Percentiles rank a stretch among this genome's conserved stretches.
Conservation (phyloP, 371 early-diverging fungal genomes). For the Blakeslea trispora region DNA sequence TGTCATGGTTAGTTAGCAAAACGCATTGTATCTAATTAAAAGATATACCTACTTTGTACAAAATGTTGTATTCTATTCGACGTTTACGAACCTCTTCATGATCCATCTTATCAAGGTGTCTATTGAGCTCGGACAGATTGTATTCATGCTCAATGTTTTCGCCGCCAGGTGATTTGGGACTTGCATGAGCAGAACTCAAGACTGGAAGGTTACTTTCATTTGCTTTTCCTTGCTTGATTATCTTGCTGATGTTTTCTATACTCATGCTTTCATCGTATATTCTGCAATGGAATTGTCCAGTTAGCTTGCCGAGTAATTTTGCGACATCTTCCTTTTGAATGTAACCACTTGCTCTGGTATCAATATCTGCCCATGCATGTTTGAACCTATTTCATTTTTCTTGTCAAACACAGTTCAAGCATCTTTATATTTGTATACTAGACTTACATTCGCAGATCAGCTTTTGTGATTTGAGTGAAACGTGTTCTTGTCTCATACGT, state of each 20-base stretch:
- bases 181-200: neutral
- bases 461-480: constrained; percentile 54
- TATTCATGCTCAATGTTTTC: constrained; percentile 6
- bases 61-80: constrained; percentile 53
- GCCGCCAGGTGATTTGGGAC: constrained; percentile 7
- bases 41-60: constrained; percentile 39
- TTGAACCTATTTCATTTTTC: constrained; percentile 56
- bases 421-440: neutral
- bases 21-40: neutral
- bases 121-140: constrained; percentile 30
- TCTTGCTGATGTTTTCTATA: constrained; percentile 9
- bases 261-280: constrained; percentile 47
- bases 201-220: constrained; percentile 7
- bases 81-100: constrained; percentile 22
- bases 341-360: constrained; percentile 55
- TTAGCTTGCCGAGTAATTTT: constrained; percentile 43
- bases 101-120: constrained; percentile 30
- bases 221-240: neutral
- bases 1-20: neutral
- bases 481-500: constrained; percentile 59
- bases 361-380: constrained; percentile 59
- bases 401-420: no score
- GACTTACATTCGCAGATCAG: constrained; percentile 54
- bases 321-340: constrained; percentile 53
- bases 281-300: constrained; percentile 48